Evolutionary conservation across 768 basidiomycete species (phyloP).

Genomic region (Amanita inopinata): DNA sequence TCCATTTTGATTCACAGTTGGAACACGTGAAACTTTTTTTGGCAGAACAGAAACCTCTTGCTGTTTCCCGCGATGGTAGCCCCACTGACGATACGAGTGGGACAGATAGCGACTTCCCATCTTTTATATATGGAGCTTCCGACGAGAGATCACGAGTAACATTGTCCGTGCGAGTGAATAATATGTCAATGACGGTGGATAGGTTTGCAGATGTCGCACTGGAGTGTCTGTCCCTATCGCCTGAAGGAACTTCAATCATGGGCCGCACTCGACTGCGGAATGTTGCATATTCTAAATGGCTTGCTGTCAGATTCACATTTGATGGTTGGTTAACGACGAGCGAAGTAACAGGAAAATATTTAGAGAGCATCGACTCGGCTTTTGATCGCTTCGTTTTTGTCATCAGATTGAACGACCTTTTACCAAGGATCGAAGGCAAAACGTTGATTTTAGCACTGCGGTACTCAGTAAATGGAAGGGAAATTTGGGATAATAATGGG

Average conservation of each 20-base stretch:
- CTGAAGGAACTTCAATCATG: conserved; percentile 45
- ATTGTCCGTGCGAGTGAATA: conserved; percentile 54
- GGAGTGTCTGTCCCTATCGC: conserved; percentile 43
- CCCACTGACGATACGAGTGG: conserved; percentile 78
- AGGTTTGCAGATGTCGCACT: conserved; percentile 37
- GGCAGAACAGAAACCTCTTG: conserved; percentile 89
- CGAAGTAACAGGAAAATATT: conserved; percentile 77
- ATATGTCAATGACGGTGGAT: conserved; percentile 46
- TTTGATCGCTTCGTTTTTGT: conserved; percentile 73
- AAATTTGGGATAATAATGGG: conserved; percentile 90
- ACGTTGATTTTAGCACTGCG: conserved; percentile 71
- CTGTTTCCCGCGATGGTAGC: conserved; percentile 85
- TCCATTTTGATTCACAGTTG: conserved; percentile 87
- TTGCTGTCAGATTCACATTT: conserved; percentile 86
- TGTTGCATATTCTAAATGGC: conserved; percentile 77
- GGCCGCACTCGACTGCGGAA: conserved; percentile 79
- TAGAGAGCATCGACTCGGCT: conserved; percentile 33
- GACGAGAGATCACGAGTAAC: conserved; percentile 22
- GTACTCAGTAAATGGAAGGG: conserved; percentile 57
- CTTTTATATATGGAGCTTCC: conserved; percentile 49
- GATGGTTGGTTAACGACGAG: conserved; percentile 95
- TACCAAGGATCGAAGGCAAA: conserved; percentile 74
- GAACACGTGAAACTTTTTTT: conserved; percentile 94
- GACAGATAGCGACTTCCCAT: conserved; percentile 69
- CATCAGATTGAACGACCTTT: conserved; percentile 70